A percentile compares a stretch with the other conserved stretches of the same genome.
Evolutionary conservation across 192 early-diverging fungal genomes (phyloP).

Genomic region (Dissophora globulifera): DNA sequence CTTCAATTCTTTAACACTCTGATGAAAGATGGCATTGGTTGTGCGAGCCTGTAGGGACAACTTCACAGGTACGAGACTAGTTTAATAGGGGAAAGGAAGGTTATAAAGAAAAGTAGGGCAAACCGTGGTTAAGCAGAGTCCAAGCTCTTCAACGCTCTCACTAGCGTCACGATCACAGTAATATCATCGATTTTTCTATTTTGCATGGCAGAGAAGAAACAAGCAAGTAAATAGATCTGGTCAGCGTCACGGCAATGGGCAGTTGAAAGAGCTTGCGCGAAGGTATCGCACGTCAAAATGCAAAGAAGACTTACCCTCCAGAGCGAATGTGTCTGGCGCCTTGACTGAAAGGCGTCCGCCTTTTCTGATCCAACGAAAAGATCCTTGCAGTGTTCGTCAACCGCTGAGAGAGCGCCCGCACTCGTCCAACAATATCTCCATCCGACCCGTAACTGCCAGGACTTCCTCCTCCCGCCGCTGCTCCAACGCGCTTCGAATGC

Average conservation of each 20-base stretch:
- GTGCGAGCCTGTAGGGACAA: no score
- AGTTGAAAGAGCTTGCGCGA: no score
- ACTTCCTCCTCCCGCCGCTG: no score
- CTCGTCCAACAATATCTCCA: conserved; percentile 51
- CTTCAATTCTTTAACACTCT: no score
- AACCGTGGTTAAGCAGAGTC: conserved; percentile 7
- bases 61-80: background rate
- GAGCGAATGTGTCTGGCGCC: conserved; percentile 58
- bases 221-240: conserved; percentile 3
- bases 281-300: no score
- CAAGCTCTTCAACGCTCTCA: conserved; percentile 26
- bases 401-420: conserved; percentile 58
- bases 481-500: conserved; percentile 9
- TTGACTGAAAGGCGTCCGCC: conserved; percentile 62
- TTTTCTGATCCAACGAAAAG: conserved; percentile 59
- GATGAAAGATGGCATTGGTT: no score
- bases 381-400: conserved; percentile 64
- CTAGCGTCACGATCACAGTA: conserved; percentile 65
- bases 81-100: background rate
- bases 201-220: background rate
- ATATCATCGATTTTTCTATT: conserved; percentile 69
- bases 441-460: conserved; percentile 8
- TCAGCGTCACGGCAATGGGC: background rate
- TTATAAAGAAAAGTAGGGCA: background rate
- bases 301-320: conserved; percentile 53